Percentiles rank a stretch among this genome's conserved stretches.
Evolutionary conservation across 176 grass and related monocot genomes (phyloP).

Genomic region (Cenchrus americanus): DNA sequence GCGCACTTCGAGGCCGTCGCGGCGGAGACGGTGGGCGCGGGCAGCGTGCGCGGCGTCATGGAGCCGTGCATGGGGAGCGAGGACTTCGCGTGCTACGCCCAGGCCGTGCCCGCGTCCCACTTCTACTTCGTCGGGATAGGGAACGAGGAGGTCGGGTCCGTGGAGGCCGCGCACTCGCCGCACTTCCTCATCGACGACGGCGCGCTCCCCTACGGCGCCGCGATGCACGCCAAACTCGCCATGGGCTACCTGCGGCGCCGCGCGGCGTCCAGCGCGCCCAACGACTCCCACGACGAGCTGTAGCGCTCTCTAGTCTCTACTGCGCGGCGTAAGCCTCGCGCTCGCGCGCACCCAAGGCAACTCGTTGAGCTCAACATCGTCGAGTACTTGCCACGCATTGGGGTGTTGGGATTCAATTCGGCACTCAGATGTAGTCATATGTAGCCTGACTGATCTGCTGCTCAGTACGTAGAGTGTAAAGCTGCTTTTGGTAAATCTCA

Average conservation of each 20-base stretch:
- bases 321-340: neutral
- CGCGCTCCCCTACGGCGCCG: constrained; percentile 73
- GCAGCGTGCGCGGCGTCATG: constrained; percentile 38
- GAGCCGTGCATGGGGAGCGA: constrained; percentile 76
- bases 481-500: neutral
- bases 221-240: constrained; percentile 81
- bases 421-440: neutral
- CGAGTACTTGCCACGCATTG: neutral
- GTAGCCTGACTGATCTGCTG: neutral
- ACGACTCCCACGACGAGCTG: constrained; percentile 52
- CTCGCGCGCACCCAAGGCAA: constrained; percentile 2
- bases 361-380: neutral
- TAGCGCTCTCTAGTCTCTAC: constrained; percentile 28
- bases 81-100: constrained; percentile 75
- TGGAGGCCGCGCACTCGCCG: constrained; percentile 61
- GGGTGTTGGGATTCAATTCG: neutral
- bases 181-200: constrained; percentile 77
- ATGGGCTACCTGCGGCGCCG: constrained; percentile 59
- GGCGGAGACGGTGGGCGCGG: constrained; percentile 50
- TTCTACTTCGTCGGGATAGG: constrained; percentile 86
- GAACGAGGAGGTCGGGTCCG: constrained; percentile 36
- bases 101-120: constrained; percentile 60
- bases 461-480: neutral
- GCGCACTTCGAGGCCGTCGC: constrained; percentile 68
- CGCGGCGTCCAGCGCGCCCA: neutral